A percentile compares a stretch with the other conserved stretches of the same genome.
Conservation (phyloP, 441 rosid species). For the Populus hybrid region DNA sequence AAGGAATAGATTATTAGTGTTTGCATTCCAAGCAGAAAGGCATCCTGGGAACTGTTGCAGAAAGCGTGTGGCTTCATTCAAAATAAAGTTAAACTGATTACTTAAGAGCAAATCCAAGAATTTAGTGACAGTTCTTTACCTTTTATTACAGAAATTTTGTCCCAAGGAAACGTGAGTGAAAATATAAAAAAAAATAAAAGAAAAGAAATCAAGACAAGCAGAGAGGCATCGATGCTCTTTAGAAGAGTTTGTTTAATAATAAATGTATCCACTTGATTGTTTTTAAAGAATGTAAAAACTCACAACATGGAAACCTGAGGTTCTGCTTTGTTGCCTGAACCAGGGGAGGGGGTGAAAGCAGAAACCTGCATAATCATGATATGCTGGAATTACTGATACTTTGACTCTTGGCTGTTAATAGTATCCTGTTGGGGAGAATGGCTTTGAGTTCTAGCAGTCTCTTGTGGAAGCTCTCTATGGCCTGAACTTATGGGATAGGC, state of each 20-base stretch:
- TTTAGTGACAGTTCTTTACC: conserved; percentile 8
- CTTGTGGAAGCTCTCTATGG: conserved; percentile 84
- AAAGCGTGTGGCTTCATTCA: conserved; percentile 22
- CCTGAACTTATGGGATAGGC: conserved; percentile 79
- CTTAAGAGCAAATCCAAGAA: conserved; percentile 30
- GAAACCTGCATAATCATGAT: background rate
- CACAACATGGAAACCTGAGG: background rate
- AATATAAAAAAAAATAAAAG: background rate
- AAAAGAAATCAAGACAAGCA: background rate
- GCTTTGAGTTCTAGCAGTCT: conserved; percentile 80
- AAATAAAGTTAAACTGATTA: conserved; percentile 21
- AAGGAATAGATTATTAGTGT: background rate
- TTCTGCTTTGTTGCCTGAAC: background rate
- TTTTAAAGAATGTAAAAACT: no score
- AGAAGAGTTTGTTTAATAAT: no score
- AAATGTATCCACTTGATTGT: no score
- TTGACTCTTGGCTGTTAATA: conserved; percentile 21
- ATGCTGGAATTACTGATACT: background rate
- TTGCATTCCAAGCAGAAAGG: background rate
- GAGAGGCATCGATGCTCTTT: no score
- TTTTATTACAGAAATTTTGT: background rate
- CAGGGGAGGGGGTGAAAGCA: background rate
- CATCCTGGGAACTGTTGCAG: conserved; percentile 4
- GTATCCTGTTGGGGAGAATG: conserved; percentile 89
- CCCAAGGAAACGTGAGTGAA: background rate